phyloP scores from a whole-genome alignment of 1,284 basidiomycete genomes.

The Puccinia horiana region DNA sequence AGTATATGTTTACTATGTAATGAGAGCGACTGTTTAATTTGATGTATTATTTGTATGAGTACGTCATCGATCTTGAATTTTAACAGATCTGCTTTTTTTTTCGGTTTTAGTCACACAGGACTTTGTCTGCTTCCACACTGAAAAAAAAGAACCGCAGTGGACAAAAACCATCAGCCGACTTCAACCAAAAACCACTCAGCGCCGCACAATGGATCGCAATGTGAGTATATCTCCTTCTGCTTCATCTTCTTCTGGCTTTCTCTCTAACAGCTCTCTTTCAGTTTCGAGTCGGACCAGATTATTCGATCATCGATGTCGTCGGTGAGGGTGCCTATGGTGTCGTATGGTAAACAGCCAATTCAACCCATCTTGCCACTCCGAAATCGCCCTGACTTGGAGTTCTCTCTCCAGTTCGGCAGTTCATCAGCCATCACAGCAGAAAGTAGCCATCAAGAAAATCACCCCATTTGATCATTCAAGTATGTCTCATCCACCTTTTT shows the following conservation, averaged over 20 bases:
- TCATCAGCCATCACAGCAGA: slow-evolving; percentile 44
- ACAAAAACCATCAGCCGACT: too few relatives aligned
- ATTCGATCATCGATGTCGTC: slow-evolving; percentile 70
- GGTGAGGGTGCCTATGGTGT: slow-evolving; percentile 78
- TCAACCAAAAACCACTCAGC: not conserved
- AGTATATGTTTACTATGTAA: too few relatives aligned
- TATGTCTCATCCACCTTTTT: not conserved
- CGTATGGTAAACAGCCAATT: slow-evolving; percentile 42
- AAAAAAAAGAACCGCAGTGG: too few relatives aligned
- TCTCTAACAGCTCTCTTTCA: not conserved
- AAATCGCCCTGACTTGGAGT: not conserved
- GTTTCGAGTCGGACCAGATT: slow-evolving; percentile 43
- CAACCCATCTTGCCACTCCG: not conserved
- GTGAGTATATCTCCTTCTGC: not conserved
- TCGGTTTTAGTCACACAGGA: too few relatives aligned
- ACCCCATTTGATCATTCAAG: slow-evolving; percentile 50
- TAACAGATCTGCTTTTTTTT: too few relatives aligned
- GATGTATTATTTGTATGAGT: too few relatives aligned
- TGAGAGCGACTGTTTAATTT: too few relatives aligned
- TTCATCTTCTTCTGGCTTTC: not conserved
- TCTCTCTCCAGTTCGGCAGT: slow-evolving; percentile 34
- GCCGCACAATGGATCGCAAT: not conserved
- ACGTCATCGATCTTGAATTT: too few relatives aligned
- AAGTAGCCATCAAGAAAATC: slow-evolving; percentile 50
- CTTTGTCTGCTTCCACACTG: too few relatives aligned